A percentile compares a stretch with the other conserved stretches of the same genome.
Conservation (phyloP, 2,329 filamentous ascomycete species). For the Colletotrichum abscissum region DNA sequence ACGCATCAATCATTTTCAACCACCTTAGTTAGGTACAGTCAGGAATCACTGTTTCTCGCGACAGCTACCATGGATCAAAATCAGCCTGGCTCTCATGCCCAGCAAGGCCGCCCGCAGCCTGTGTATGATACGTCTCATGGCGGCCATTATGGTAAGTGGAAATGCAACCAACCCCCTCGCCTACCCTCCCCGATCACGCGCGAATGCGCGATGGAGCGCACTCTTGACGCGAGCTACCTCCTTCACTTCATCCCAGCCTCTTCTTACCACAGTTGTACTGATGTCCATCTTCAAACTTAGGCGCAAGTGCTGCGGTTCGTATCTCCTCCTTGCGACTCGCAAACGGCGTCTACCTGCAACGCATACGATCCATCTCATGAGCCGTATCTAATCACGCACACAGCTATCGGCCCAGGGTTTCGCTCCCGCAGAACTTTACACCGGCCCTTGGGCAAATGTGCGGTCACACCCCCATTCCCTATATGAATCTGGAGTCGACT, state of each 20-base stretch:
- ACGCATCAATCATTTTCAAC: background rate
- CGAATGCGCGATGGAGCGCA: background rate
- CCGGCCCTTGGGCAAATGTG: constrained; percentile 95
- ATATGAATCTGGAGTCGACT: background rate
- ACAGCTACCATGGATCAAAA: constrained; percentile 51
- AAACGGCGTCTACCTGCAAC: background rate
- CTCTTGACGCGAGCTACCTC: background rate
- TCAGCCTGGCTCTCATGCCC: constrained; percentile 41
- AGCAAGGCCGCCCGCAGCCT: constrained; percentile 69
- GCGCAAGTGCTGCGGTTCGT: constrained; percentile 76
- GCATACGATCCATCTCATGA: background rate
- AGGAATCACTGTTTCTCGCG: background rate
- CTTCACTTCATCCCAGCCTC: constrained; percentile 19
- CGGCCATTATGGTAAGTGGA: constrained; percentile 79
- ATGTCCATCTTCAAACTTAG: constrained; percentile 51
- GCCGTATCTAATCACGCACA: constrained; percentile 1
- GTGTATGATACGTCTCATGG: constrained; percentile 80
- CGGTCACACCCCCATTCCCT: constrained; percentile 42
- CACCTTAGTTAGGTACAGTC: background rate
- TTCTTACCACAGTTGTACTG: constrained; percentile 35
- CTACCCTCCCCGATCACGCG: constrained; percentile 6
- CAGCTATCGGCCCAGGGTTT: constrained; percentile 89
- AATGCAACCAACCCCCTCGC: constrained; percentile 22
- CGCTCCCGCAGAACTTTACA: constrained; percentile 93
- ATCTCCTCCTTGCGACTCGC: constrained; percentile 1